A percentile compares a stretch with the other conserved stretches of the same genome.
Conservation (phyloP, 2,329 filamentous ascomycete genomes). For the Aspergillus sp. region DNA sequence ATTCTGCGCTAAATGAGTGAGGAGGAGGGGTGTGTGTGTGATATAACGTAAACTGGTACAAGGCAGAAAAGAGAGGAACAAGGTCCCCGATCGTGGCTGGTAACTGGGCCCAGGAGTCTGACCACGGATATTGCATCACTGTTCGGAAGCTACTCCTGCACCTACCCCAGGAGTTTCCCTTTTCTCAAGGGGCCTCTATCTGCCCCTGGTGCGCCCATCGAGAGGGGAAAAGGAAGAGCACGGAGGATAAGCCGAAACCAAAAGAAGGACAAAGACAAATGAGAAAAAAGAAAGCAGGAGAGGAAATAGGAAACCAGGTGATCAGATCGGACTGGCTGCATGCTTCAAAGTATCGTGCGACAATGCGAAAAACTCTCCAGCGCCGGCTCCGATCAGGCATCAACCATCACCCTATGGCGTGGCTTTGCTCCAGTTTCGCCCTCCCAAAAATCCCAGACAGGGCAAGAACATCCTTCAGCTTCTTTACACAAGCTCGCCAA, state of each 20-base stretch:
- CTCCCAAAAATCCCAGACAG: background rate
- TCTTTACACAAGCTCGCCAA: background rate
- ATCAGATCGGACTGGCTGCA: slow-evolving; percentile 6
- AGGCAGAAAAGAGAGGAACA: background rate
- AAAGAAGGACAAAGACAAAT: background rate
- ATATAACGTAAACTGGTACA: slow-evolving; percentile 1
- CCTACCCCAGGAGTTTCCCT: slow-evolving; percentile 14
- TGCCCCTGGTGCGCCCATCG: background rate
- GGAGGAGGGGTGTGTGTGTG: background rate
- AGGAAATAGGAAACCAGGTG: slow-evolving; percentile 1
- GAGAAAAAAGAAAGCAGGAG: background rate
- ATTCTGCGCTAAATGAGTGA: background rate
- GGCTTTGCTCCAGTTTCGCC: background rate
- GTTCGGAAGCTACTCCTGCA: slow-evolving; percentile 14
- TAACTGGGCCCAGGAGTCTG: background rate
- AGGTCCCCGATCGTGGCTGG: slow-evolving; percentile 7
- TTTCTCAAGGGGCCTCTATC: slow-evolving; percentile 8
- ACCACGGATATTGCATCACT: slow-evolving; percentile 8
- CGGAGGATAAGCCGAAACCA: slow-evolving; percentile 3
- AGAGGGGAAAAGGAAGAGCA: background rate
- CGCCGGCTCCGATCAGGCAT: slow-evolving; percentile 6
- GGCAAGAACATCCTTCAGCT: background rate
- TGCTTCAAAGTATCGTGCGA: slow-evolving; percentile 18
- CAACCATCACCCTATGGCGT: background rate
- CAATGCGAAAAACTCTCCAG: slow-evolving; percentile 5